These are phyloP conservation scores for Buxus sempervirens DNA, from an alignment of 164 flowering plant species.

Conservation along the genomic window DNA sequence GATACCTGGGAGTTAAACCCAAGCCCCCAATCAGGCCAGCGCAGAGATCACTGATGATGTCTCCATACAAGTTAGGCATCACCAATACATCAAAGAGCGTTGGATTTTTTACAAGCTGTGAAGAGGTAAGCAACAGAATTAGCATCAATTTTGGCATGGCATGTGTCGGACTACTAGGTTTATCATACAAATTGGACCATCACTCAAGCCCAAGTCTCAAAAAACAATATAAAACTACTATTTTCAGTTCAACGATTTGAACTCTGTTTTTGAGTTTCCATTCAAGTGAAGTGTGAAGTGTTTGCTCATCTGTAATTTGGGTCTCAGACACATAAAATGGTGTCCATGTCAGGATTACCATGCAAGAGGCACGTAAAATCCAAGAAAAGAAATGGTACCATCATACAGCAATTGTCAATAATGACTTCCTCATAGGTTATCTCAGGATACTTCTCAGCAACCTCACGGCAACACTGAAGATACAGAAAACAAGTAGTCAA, in stretches of 20 bases:
- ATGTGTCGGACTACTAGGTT: too few species aligned
- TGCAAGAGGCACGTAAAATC: neutral
- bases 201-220: too few species aligned
- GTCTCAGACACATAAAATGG: too few species aligned
- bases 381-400: slow-evolving; percentile 45
- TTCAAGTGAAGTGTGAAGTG: too few species aligned
- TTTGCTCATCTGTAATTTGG: too few species aligned
- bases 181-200: too few species aligned
- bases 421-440: slow-evolving; percentile 90
- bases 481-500: slow-evolving; percentile 6
- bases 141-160: neutral
- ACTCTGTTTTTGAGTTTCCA: too few species aligned
- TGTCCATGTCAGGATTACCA: neutral
- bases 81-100: slow-evolving; percentile 93
- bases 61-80: slow-evolving; percentile 99
- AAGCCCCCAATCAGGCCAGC: slow-evolving; percentile 97
- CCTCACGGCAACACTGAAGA: slow-evolving; percentile 94
- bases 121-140: slow-evolving; percentile 6
- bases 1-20: slow-evolving; percentile 98
- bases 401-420: slow-evolving; percentile 97
- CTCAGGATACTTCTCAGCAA: slow-evolving; percentile 94
- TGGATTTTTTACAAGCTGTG: slow-evolving; percentile 97
- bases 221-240: too few species aligned
- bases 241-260: too few species aligned
- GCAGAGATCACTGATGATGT: slow-evolving; percentile 96